Base-by-base conservation (phyloP, 768 basidiomycete species). In the Suillus hirtellus region DNA sequence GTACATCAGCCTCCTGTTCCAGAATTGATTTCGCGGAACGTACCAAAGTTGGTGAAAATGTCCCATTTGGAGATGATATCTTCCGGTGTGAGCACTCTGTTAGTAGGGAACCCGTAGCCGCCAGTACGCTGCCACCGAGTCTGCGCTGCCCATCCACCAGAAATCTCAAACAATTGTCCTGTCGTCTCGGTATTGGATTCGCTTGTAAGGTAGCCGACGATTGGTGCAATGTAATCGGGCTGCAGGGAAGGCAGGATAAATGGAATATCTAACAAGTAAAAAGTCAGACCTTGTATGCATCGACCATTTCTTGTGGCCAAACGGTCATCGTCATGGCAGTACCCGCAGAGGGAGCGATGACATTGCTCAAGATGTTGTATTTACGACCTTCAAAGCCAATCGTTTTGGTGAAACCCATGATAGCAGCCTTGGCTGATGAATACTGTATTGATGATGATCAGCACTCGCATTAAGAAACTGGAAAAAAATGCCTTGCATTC, bases 71-170 rank as follows among this genome's bases (percentile, higher is more conserved):
- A 75, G 15, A 89, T 71, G 56, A 98, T 81, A 61, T 89, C 87
- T 76, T 99, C 97, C 0, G 95, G 92, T 9, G 87, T 87, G 65
- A 91, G 83, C 3, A 83, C 80, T 63, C 82, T 82, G 72, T 89
- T 89, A 42, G 89, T 84, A 5, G 95, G 90, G 87, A 99, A 98
- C 8, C 91, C 89, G 70, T 89, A 79, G 11, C 96, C 97, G 1
- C 89, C 90, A 10, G 93, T 81, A 15, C 94, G 87, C 75, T 98
- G 92, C 96, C 96, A 99, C 63, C 96, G 84, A 38, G 92, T 89
- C 75, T 95, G 87, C 1, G 93, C 93, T 3, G 90, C 90, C 92
- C 95, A 98, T 0, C 96, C 97, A 27, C 92, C 95, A 15, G 83
- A 84, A 46, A 95, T 84, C 75, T 98, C 96, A 74, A 96, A 96